Evolutionary conservation across 192 early-diverging fungal species (phyloP), one percentile per base, ranked within the genome.

Genomic region (Coemansia sp.): DNA sequence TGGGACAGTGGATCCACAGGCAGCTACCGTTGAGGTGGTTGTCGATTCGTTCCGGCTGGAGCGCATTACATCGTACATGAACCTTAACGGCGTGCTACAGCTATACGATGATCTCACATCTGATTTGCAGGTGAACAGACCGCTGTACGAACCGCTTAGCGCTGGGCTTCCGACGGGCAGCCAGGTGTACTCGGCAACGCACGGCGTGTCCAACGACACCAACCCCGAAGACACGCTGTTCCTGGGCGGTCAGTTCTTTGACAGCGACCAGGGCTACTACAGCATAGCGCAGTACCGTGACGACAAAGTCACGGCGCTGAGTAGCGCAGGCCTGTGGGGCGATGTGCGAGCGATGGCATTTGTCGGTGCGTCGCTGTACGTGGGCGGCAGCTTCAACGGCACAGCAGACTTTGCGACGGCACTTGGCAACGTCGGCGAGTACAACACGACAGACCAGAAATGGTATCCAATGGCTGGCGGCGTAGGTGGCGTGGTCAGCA

Each of bases 181-280:
- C 29, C 60, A 77, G 8, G 86, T 92, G 0, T 74, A 82, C 54
- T 56, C 82, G 4, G 69, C 85, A 0, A 66, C 68, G 0, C 26
- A 81, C 0, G 76, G 75, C 11, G 60, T 69, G 24, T 48, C 65
- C 3, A 68, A 74, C 43, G 38, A 54, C 61, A 68, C 68, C 3
- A 45, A 57, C 12, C 59, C 55, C 4, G 68, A 68, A 3, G 45
- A 75, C 56, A 68, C 74, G 27, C 60, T 89, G 37, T 75, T 78
- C 54, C 78, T 92, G 22, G 89, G 86, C 39, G 90, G 90, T 16
- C 68, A 71, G 9, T 92, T 92, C 55, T 58, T 68, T 19, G 68
- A 70, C 53, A 6, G 16, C 13, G 37, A 68, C 4, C 19, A 54
- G 0, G 72, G 65, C 5, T 87, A 81, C 54, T 63, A 57, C 37